phyloP scores from a whole-genome alignment of 495 filamentous ascomycete species.

The Monascus purpureus region DNA sequence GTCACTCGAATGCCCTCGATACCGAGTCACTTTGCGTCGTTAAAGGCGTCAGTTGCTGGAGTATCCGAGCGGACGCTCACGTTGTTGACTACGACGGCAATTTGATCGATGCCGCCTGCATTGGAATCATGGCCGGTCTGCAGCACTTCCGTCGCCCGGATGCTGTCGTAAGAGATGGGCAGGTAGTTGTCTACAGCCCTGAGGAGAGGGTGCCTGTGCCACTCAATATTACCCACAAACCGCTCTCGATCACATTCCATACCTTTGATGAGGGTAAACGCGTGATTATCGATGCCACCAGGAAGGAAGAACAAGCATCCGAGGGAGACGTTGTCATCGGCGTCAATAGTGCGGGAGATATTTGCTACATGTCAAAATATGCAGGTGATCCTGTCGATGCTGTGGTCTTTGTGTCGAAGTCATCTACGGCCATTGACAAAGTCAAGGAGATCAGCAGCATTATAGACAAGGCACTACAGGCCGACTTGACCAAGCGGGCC shows the following conservation, averaged over 20 bases:
- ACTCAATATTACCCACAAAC: conserved; percentile 77
- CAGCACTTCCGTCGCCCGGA: conserved; percentile 84
- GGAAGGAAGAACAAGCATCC: conserved; percentile 73
- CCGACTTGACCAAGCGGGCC: conserved; percentile 63
- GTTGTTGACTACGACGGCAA: conserved; percentile 81
- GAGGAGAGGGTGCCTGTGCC: conserved; percentile 84
- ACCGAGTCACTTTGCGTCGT: conserved; percentile 92
- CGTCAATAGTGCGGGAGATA: conserved; percentile 77
- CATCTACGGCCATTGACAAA: conserved; percentile 54
- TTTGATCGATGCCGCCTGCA: conserved; percentile 70
- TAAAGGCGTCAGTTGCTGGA: conserved; percentile 81
- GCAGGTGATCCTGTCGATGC: conserved; percentile 72
- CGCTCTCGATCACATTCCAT: conserved; percentile 74
- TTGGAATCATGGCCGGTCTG: conserved; percentile 74
- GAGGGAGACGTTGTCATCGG: conserved; percentile 75
- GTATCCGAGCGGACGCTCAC: conserved; percentile 77
- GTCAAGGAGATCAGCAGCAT: conserved; percentile 62
- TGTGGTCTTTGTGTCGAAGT: conserved; percentile 55
- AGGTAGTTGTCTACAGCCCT: conserved; percentile 63
- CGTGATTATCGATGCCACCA: conserved; percentile 61
- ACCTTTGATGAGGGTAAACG: conserved; percentile 58
- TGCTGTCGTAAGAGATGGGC: conserved; percentile 66
- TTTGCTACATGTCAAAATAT: conserved; percentile 81
- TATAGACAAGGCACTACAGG: conserved; percentile 56
- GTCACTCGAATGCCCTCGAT: conserved; percentile 79